Percentiles rank a stretch among this genome's conserved stretches.
Conservation (phyloP, 805 yeast genomes). For the Hanseniaspora thailandica region DNA sequence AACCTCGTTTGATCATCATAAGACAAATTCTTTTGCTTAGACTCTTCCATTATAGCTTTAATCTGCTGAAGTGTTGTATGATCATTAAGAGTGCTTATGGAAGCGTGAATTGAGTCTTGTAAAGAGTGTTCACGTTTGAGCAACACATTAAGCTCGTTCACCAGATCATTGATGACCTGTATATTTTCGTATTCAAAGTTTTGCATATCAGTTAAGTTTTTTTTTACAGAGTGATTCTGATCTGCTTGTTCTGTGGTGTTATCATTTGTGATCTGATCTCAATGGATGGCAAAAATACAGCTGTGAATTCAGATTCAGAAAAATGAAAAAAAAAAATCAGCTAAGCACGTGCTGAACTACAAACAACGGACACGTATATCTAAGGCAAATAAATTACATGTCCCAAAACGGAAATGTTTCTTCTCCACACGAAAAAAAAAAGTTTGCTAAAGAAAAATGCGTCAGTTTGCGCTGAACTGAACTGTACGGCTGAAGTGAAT, state of each 20-base stretch:
- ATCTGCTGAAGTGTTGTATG: background rate
- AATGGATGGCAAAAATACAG: too few species aligned
- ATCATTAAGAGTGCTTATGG: background rate
- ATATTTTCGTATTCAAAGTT: slow-evolving; percentile 10
- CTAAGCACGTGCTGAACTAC: too few species aligned
- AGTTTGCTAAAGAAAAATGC: background rate
- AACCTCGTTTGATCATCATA: background rate
- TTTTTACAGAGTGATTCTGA: background rate
- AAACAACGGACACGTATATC: too few species aligned
- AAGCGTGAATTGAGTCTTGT: background rate
- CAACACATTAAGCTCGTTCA: background rate
- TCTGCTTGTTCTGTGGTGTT: too few species aligned
- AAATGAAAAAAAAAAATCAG: too few species aligned
- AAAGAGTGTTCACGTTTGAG: slow-evolving; percentile 1
- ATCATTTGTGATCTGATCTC: too few species aligned
- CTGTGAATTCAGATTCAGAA: too few species aligned
- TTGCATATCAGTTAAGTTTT: background rate
- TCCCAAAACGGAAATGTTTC: background rate
- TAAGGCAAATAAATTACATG: too few species aligned
- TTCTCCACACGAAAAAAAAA: background rate
- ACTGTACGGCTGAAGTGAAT: background rate
- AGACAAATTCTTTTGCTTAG: background rate
- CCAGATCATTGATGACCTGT: background rate
- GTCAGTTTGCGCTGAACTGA: background rate
- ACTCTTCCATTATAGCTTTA: background rate